Evolutionary conservation across 495 filamentous ascomycete genomes (phyloP).

Genomic region (Daldinia vernicosa): DNA sequence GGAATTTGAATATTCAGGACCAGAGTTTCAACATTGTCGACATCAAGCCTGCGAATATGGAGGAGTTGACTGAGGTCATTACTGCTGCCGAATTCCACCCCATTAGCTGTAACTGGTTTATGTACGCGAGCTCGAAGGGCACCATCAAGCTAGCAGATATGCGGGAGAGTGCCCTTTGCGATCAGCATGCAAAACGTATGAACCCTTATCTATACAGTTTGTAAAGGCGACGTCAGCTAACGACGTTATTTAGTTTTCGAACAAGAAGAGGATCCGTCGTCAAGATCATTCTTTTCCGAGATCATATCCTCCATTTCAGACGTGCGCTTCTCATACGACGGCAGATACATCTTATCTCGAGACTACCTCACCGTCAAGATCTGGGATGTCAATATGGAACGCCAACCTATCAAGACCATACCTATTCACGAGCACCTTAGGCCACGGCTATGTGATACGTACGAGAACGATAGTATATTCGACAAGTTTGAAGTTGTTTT

Average conservation of each 20-base stretch:
- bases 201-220: slow-evolving; percentile 4
- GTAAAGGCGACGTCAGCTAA: slow-evolving; percentile 17
- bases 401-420: slow-evolving; percentile 96
- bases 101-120: slow-evolving; percentile 98
- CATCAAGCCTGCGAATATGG: slow-evolving; percentile 99
- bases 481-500: slow-evolving; percentile 99
- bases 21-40: slow-evolving; percentile 99
- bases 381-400: slow-evolving; percentile 99
- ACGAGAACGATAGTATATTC: slow-evolving; percentile 99
- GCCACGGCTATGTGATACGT: slow-evolving; percentile 94
- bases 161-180: slow-evolving; percentile 94
- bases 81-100: slow-evolving; percentile 98
- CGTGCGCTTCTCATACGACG: slow-evolving; percentile 95
- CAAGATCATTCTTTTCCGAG: slow-evolving; percentile 99
- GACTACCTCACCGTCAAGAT: slow-evolving; percentile 99
- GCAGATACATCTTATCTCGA: slow-evolving; percentile 94
- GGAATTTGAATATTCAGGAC: slow-evolving; percentile 99
- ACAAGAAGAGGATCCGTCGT: slow-evolving; percentile 98
- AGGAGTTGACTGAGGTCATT: slow-evolving; percentile 98
- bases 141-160: slow-evolving; percentile 99
- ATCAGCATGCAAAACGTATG: slow-evolving; percentile 94
- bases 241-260: slow-evolving; percentile 79
- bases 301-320: slow-evolving; percentile 99
- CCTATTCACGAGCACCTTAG: slow-evolving; percentile 97
- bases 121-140: slow-evolving; percentile 99